phyloP scores from a whole-genome alignment of 2,329 filamentous ascomycete species.

The Aspergillus arachidicola region DNA sequence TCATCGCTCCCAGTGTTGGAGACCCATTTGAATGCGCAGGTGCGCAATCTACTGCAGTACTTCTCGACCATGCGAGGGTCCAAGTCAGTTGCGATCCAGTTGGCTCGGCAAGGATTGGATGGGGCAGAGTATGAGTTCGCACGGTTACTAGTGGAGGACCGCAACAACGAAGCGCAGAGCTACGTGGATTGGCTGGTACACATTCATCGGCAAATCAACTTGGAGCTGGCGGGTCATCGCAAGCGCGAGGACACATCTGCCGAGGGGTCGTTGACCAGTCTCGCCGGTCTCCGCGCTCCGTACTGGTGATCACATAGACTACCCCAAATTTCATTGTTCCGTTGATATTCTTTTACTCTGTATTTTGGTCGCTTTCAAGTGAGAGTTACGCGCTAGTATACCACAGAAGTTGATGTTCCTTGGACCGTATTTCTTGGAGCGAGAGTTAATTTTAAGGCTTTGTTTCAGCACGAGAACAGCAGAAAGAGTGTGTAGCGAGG shows the following conservation, averaged over 20 bases:
- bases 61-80: constrained; percentile 77
- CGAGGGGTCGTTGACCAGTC: constrained; percentile 47
- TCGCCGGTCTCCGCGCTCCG: constrained; percentile 49
- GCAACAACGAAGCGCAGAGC: constrained; percentile 96
- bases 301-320: constrained; percentile 41
- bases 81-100: constrained; percentile 85
- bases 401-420: background rate
- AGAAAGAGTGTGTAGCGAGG: background rate
- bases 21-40: constrained; percentile 92
- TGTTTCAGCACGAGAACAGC: background rate
- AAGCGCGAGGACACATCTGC: constrained; percentile 48
- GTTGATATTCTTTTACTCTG: constrained; percentile 6
- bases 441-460: background rate
- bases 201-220: constrained; percentile 87
- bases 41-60: constrained; percentile 90
- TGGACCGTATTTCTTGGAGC: background rate
- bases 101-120: constrained; percentile 89
- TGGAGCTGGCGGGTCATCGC: constrained; percentile 66
- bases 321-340: constrained; percentile 2
- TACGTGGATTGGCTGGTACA: constrained; percentile 99
- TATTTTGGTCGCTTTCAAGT: background rate
- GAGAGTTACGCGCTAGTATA: background rate
- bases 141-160: constrained; percentile 83
- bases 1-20: constrained; percentile 80
- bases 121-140: constrained; percentile 98